Base-by-base conservation (phyloP, 495 filamentous ascomycete species). In the Eremomyces bilateralis region DNA sequence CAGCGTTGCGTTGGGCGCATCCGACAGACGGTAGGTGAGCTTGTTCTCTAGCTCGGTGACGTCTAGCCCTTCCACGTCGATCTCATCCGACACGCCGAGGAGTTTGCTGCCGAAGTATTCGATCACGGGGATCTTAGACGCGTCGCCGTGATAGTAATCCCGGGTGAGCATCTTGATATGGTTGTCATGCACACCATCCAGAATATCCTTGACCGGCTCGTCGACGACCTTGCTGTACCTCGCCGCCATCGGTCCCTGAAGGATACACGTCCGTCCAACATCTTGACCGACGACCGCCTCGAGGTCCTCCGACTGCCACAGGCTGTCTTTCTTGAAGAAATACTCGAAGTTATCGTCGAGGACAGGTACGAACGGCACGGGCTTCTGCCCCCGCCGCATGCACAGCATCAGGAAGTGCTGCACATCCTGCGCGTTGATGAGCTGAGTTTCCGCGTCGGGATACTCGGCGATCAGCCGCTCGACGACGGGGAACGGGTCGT, bases 301-400 rank as follows among this genome's bases (percentile, higher is more conserved):
- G 10, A 97, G 67, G 50, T 95, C 84, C 55, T 97, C 88, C 0
- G 84, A 93, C 56, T 97, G 88, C 88, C 88, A 97, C 19, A 97
- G 69, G n/a, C 85, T 94, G 55, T 97, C 88, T 58, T 97, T 97
- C 72, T 97, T 97, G 73, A 97, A 95, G 61, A 76, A 97, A 54
- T 82, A 90, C 53, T 94, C 88, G 33, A 97, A 94, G 43, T 78
- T 85, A 36, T 91, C 85, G 52, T 97, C 88, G 20, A 97, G 64
- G 3, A 73, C 63, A 10, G 88, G 88, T 32, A 97, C 82, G 48
- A 97, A 97, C 2, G 85, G 85, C 12, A 88, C 79, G 0, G 88
- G 88, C 61, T 97, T 97, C 62, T 97, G 90, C 13, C 78, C 79
- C 22, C 76, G 78, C 4, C 84, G 74, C 51, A 83, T 73, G 61